phyloP scores from a whole-genome alignment of 2,329 filamentous ascomycete species.

The Teratosphaeria viscida region DNA sequence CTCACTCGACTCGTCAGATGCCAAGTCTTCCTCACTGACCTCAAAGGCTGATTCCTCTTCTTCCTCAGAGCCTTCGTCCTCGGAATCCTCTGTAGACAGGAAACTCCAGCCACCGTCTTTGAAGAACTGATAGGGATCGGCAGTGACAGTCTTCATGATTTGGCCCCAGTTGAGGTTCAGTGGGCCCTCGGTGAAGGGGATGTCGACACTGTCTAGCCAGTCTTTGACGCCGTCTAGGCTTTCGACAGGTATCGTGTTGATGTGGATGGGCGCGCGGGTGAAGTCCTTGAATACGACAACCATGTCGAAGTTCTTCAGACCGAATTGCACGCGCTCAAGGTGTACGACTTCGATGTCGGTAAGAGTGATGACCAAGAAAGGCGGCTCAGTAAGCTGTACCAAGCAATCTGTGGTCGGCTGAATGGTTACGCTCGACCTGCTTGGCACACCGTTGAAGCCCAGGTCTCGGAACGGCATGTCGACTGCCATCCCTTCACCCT shows the following conservation, averaged over 20 bases:
- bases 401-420: slow-evolving; percentile 95
- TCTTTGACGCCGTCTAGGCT: slow-evolving; percentile 92
- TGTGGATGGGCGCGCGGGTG: slow-evolving; percentile 74
- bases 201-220: slow-evolving; percentile 92
- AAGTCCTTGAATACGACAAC: slow-evolving; percentile 99
- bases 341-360: slow-evolving; percentile 95
- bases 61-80: slow-evolving; percentile 64
- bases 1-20: slow-evolving; percentile 66
- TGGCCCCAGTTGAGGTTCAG: slow-evolving; percentile 98
- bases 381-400: slow-evolving; percentile 92
- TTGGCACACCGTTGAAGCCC: slow-evolving; percentile 92
- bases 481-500: slow-evolving; percentile 80
- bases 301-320: slow-evolving; percentile 96
- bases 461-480: slow-evolving; percentile 96
- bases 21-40: slow-evolving; percentile 73
- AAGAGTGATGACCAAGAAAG: slow-evolving; percentile 89
- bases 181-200: slow-evolving; percentile 86
- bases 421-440: slow-evolving; percentile 88
- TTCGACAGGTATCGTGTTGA: slow-evolving; percentile 97
- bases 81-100: slow-evolving; percentile 76
- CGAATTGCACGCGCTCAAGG: slow-evolving; percentile 88
- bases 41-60: slow-evolving; percentile 93
- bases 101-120: slow-evolving; percentile 92
- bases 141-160: slow-evolving; percentile 98
- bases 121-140: slow-evolving; percentile 92